Base-by-base conservation (phyloP, 2,329 filamentous ascomycete species). In the Pseudohalonectria lignicola region DNA sequence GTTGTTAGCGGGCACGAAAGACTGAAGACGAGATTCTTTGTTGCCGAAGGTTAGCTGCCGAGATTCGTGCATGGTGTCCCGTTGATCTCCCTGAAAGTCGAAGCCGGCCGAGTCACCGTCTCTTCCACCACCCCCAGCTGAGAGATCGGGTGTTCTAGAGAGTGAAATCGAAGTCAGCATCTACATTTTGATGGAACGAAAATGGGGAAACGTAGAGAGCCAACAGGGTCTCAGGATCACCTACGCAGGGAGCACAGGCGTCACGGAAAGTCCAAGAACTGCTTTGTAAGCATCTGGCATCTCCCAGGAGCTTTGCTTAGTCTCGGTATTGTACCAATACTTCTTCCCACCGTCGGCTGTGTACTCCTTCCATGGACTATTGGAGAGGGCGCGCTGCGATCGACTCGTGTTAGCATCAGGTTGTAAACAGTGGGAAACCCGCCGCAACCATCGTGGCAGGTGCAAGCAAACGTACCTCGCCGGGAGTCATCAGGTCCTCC, bases 291-390 rank as follows among this genome's bases (percentile, higher is more conserved):
- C 76, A 39, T 86, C 83, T 40, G 92, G 92, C 73, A 94, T 88
- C 53, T 88, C 82, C 92, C 92, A 98, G 23, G 84, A 86, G 57
- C 87, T 96, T 63, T 87, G 75, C 61, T 90, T 88, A 32, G 85
- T 88, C 60, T 93, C 82, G 25, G 80, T 84, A 59, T 98, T 92
- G 60, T 88, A 90, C 84, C 87, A 98, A 62, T 98, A 98, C 55
- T 90, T 86, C 51, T 81, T 79, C 34, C 90, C 92, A 46, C 86
- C 84, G 44, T 87, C 79, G 17, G 85, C 80, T 19, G 82, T 86
- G 54, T 94, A 92, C 60, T 94, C 86, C 53, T 90, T 92, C 87
- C 88, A 98, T 46, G 85, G 84, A 49, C 92, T 84, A 50, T 81
- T 80, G 36, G 82, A 72, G 34, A 93, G 71, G 39, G 85, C 85